A percentile compares a stretch with the other conserved stretches of the same genome.
phyloP scores from a whole-genome alignment of 176 grass and related monocot species.

The Tuctoria greenei region DNA sequence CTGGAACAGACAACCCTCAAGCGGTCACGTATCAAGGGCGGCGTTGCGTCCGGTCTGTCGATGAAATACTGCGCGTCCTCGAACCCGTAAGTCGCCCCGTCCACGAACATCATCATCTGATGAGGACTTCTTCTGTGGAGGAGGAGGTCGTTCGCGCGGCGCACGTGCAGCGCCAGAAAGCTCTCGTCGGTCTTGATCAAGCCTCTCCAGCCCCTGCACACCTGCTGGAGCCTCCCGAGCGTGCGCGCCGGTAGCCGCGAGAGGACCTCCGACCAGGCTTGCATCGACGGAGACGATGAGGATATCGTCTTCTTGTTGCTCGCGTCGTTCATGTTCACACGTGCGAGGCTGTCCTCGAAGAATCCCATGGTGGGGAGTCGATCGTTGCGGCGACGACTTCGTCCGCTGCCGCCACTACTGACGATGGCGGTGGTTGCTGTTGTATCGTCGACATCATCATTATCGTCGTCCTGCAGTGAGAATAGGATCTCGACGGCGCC shows the following conservation, averaged over 20 bases:
- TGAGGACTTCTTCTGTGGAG: not conserved
- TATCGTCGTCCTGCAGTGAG: not conserved
- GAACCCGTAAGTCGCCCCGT: not conserved
- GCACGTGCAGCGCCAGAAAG: not conserved
- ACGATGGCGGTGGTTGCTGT: no score
- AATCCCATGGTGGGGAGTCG: not conserved
- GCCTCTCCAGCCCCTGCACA: slow-evolving; percentile 8
- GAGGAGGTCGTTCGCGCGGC: not conserved
- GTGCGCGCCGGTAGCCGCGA: not conserved
- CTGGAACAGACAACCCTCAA: not conserved
- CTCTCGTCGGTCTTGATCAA: not conserved
- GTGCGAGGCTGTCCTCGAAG: not conserved
- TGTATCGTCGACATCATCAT: no score
- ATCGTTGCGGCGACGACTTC: no score
- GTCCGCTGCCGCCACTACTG: not conserved
- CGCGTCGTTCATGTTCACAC: not conserved
- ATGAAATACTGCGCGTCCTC: no score
- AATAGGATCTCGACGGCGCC: not conserved
- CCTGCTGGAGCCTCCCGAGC: not conserved
- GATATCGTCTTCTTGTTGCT: not conserved
- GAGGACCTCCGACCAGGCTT: slow-evolving; percentile 19
- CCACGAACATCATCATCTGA: not conserved
- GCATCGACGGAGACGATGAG: not conserved
- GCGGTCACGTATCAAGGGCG: not conserved
- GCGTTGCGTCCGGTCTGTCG: no score